These are phyloP conservation scores for Cajanus cajan DNA, from an alignment of 306 rosid species.

Conservation along the genomic window DNA sequence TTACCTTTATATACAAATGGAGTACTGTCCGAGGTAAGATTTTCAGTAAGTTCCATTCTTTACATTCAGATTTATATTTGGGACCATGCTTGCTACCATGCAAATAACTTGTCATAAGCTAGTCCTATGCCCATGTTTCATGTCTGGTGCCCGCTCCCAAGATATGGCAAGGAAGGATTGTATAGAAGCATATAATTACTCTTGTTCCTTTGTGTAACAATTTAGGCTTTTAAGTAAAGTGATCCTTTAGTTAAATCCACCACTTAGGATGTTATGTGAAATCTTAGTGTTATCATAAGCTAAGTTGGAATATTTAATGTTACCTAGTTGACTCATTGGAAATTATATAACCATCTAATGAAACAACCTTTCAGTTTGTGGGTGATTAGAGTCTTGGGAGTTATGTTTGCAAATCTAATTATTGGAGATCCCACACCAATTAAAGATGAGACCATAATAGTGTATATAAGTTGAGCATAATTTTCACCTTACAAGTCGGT, in stretches of 20 bases:
- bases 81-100: neutral
- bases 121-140: neutral
- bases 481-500: too few relatives aligned
- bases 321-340: neutral
- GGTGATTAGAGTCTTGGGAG: neutral
- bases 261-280: neutral
- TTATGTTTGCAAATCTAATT: slow-evolving; percentile 2
- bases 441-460: too few relatives aligned
- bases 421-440: too few relatives aligned
- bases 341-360: neutral
- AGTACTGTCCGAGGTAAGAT: slow-evolving; percentile 84
- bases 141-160: neutral
- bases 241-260: neutral
- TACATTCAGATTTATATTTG: slow-evolving; percentile 10
- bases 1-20: slow-evolving; percentile 96
- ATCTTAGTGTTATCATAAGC: neutral
- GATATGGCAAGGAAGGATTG: neutral
- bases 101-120: neutral
- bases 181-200: neutral
- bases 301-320: neutral
- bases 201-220: neutral
- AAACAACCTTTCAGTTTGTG: neutral
- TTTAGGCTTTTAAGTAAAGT: neutral
- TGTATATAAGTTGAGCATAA: too few relatives aligned
- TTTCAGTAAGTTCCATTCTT: slow-evolving; percentile 28